Conservation (phyloP, 2,329 filamentous ascomycete genomes). For the Diaporthe ampelina region DNA sequence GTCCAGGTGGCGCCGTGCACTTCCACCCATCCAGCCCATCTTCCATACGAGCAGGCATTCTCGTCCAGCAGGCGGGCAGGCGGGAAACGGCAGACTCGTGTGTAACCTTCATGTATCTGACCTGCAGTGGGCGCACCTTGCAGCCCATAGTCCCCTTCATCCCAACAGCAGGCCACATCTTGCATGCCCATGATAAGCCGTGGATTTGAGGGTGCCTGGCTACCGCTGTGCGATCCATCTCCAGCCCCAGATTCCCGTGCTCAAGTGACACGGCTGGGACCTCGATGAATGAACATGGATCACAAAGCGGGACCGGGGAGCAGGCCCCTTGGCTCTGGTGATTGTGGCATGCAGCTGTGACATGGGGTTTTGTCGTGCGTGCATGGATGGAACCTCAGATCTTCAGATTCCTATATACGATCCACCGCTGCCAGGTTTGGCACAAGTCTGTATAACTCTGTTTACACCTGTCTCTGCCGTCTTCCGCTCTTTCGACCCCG, state of each 20-base stretch:
- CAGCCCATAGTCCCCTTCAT: constrained; percentile 18
- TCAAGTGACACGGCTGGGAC: constrained; percentile 39
- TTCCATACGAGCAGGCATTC: constrained; percentile 37
- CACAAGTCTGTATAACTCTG: background rate
- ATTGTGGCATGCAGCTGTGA: constrained; percentile 31
- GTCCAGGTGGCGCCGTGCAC: constrained; percentile 27
- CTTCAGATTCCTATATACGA: constrained; percentile 32
- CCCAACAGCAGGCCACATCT: constrained; percentile 4
- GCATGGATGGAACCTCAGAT: constrained; percentile 1
- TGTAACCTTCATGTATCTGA: constrained; percentile 40
- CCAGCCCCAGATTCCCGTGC: background rate
- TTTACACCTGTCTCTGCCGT: constrained; percentile 23
- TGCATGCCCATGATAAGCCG: background rate
- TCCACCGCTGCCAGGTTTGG: constrained; percentile 23
- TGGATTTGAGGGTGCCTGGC: background rate
- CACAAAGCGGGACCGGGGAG: constrained; percentile 23
- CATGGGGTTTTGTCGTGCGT: constrained; percentile 25
- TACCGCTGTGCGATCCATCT: constrained; percentile 19
- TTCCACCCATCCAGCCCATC: background rate
- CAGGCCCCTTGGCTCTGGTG: constrained; percentile 4
- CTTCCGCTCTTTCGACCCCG: constrained; percentile 7
- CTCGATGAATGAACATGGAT: constrained; percentile 34
- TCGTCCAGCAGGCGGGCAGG: constrained; percentile 40
- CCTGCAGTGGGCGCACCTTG: constrained; percentile 37
- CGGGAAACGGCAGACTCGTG: constrained; percentile 39